Conservation (phyloP, 2,329 filamentous ascomycete species). For the Plectosphaerella sp. region DNA sequence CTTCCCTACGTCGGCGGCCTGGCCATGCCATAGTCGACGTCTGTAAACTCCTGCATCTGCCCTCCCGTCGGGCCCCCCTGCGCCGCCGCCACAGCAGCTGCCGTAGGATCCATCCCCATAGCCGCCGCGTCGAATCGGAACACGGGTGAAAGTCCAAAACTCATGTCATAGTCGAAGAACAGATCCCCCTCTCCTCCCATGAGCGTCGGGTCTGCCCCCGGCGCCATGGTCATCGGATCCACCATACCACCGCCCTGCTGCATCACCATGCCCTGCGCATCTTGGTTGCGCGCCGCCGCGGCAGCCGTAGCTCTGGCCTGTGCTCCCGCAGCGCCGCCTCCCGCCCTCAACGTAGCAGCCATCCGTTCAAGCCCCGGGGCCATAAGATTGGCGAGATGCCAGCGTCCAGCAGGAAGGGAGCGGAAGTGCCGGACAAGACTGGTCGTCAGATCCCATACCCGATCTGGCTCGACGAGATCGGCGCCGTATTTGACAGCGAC, state of each 20-base stretch:
- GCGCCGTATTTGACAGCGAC: conserved; percentile 36
- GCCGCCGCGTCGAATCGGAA: conserved; percentile 20
- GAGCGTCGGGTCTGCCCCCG: neutral
- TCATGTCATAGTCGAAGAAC: conserved; percentile 19
- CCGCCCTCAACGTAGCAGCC: conserved; percentile 12
- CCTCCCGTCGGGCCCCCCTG: neutral
- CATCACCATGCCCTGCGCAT: neutral
- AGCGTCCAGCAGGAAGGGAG: conserved; percentile 33
- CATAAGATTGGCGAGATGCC: conserved; percentile 42
- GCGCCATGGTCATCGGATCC: neutral
- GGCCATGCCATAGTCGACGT: conserved; percentile 2
- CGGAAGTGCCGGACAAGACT: conserved; percentile 34
- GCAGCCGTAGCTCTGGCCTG: neutral
- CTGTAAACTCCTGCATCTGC: conserved; percentile 4
- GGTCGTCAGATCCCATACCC: conserved; percentile 30
- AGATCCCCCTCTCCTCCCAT: conserved; percentile 9
- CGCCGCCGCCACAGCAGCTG: neutral
- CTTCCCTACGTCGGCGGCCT: neutral
- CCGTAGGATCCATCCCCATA: conserved; percentile 3
- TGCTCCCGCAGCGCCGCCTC: neutral
- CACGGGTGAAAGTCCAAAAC: conserved; percentile 20
- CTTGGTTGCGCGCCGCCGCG: neutral
- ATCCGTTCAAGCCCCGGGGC: conserved; percentile 39
- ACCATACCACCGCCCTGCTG: neutral
- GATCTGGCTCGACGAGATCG: conserved; percentile 28